Base-by-base conservation (phyloP, 1,139 yeast genomes). In the Suhomyces yuchorum region DNA sequence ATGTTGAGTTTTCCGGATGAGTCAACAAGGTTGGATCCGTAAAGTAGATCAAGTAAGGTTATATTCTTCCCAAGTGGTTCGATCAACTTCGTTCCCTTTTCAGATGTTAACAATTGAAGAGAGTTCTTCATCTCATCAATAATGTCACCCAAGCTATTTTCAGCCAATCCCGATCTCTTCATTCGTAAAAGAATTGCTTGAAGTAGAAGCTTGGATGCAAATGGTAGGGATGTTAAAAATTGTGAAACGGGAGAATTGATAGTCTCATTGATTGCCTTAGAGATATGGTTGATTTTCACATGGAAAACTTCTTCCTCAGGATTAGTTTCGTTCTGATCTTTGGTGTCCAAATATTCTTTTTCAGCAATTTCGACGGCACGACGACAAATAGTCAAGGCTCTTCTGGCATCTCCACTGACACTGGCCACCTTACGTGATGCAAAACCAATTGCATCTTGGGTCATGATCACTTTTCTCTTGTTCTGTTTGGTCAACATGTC, bases 341-440 rank as follows among this genome's bases (percentile, higher is more conserved):
- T 37, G 20, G 20, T 53, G 53, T 9, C 61, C 56, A 7, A 54
- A 53, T 73, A 82, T 51, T 81, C 84, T 48, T 66, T 66, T 59
- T 88, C 96, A 0, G 97, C 97, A 35, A 92, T 74, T 62, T 91
- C 97, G 7, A 92, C 88, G 0, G 98, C 97, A 51, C 98, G 73
- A 39, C 95, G 78, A 61, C 97, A 88, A 14, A 93, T 88, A 50
- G 88, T 88, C 48, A 95, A 71, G 0, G 97, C 98, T 54, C 98
- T 75, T 58, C 99, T 77, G 1, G 98, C 99, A 71, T 93, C 99
- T 49, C 99, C 99, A 65, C 95, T 87, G 4, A 93, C 97, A 68
- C 96, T 85, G 7, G 98, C 97, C 38, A 93, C 96, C 65, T 91
- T 91, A 65, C 97, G 80, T 1, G 97, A 83, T 0, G 97, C 97